phyloP scores from a whole-genome alignment of 208 protist genomes.

The Leishmania tropica region DNA sequence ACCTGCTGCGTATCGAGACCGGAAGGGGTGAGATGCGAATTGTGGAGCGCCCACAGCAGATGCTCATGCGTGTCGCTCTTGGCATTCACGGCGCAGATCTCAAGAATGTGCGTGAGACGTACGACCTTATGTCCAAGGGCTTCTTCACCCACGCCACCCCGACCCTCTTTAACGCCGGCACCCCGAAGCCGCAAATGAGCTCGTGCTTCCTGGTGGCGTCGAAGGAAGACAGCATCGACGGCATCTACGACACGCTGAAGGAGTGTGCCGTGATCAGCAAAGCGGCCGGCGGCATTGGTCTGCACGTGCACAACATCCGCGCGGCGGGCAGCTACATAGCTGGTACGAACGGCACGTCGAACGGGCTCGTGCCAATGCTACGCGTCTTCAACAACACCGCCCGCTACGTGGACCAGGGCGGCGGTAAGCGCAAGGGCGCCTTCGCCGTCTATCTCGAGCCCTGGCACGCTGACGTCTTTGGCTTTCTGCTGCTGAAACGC shows the following conservation, averaged over 20 bases:
- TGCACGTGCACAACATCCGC: conserved; percentile 98
- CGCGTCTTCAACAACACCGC: conserved; percentile 99
- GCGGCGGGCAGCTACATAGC: conserved; percentile 96
- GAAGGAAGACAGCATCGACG: conserved; percentile 99
- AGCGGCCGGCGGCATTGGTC: conserved; percentile 98
- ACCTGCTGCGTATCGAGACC: conserved; percentile 96
- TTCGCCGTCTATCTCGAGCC: conserved; percentile 99
- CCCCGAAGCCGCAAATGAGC: conserved; percentile 96
- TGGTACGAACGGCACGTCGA: conserved; percentile 97
- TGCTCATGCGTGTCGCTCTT: conserved; percentile 98
- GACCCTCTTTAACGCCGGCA: conserved; percentile 99
- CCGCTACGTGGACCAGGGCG: conserved; percentile 98
- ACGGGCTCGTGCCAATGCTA: conserved; percentile 99
- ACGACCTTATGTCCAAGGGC: conserved; percentile 94
- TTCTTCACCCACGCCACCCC: conserved; percentile 98
- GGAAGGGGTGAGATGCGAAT: conserved; percentile 70
- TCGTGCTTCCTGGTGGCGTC: conserved; percentile 98
- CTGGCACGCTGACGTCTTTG: conserved; percentile 99
- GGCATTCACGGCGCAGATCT: conserved; percentile 97
- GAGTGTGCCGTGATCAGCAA: conserved; percentile 98
- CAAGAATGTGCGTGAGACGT: conserved; percentile 95
- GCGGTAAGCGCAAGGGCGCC: conserved; percentile 98
- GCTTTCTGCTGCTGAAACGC: conserved; percentile 98
- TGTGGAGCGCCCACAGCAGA: conserved; percentile 99
- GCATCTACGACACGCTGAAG: conserved; percentile 99